Evolutionary conservation across 73 alveolate genomes (phyloP), one percentile per base, ranked within the genome.

Genomic region (Paramecium octaurelia): DNA sequence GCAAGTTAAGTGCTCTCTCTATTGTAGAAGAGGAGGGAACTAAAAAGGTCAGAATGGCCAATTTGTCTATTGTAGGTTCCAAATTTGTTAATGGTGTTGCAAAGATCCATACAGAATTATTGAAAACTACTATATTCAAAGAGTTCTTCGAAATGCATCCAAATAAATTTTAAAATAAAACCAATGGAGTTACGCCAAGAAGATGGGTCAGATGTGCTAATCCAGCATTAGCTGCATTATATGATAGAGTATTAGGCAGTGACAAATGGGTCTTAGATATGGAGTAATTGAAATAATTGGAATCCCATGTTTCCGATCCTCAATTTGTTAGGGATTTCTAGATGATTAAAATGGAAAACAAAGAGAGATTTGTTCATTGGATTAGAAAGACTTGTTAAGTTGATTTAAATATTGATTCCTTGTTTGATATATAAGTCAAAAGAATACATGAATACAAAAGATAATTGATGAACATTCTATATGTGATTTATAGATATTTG

Each of bases 101-200:
- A 3, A 93, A 94, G 87, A 95, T 97, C 58, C 99, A 97, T 93
- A 88, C 98, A 34, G 97, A 94, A 77, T 76, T 97, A 88, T 68
- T 96, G 85, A 95, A 87, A 58, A 94, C 96, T 42, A 92, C 93
- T 18, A 73, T 95, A 44, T 95, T 95, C 38, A 92, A 92, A 87
- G 96, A 94, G 14, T 95, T 94, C 92, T 60, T 80, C 54, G 95
- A 94, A 48, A 50, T 94, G 58, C 89, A 95, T 92, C 98, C 97
- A 18, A 75, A 93, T 50, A 96, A 96, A 75, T 93, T 96, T 85
- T 92, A 86, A 92, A 96, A 96, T 83, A 93, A 92, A 80, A 96
- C 99, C 48, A 96, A 96, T 93, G 99, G 99, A 5, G 99, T 99
- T 46, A 99, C 99, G 21, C 99, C 99, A 6, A 90, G 99, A 40